Percentiles rank a stretch among this genome's conserved stretches.
Evolutionary conservation across 1,139 yeast genomes (phyloP).

Genomic region (Geotrichum phurueaensis): DNA sequence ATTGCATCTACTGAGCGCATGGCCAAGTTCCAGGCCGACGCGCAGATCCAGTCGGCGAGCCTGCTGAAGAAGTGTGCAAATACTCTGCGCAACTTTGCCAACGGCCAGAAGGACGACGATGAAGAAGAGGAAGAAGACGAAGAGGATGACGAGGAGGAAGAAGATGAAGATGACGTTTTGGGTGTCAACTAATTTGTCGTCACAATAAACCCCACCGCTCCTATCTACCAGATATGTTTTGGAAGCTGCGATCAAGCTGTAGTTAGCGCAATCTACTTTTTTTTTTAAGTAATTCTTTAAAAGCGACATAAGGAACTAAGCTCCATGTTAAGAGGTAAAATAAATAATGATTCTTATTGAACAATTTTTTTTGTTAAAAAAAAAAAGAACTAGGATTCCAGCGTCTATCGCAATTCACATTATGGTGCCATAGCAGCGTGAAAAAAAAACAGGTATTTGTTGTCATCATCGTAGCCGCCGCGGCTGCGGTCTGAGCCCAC

Average conservation of each 20-base stretch:
- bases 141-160: conserved; percentile 7
- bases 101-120: conserved; percentile 4
- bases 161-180: conserved; percentile 3
- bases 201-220: no score
- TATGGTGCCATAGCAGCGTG: background rate
- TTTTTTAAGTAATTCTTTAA: background rate
- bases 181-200: background rate
- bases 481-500: background rate
- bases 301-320: background rate
- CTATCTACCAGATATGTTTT: no score
- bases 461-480: background rate
- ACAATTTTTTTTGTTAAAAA: background rate
- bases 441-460: background rate
- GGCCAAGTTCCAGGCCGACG: conserved; percentile 12
- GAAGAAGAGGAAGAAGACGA: conserved; percentile 9
- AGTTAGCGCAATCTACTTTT: background rate
- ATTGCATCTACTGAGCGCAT: conserved; percentile 14
- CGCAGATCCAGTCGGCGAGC: conserved; percentile 12
- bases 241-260: no score
- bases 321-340: background rate
- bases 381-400: no score
- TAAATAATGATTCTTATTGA: background rate
- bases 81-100: background rate
- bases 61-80: conserved; percentile 9
- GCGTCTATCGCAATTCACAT: background rate